Evolutionary conservation across 306 rosid species (phyloP).

Genomic region (Fragaria ananassa): DNA sequence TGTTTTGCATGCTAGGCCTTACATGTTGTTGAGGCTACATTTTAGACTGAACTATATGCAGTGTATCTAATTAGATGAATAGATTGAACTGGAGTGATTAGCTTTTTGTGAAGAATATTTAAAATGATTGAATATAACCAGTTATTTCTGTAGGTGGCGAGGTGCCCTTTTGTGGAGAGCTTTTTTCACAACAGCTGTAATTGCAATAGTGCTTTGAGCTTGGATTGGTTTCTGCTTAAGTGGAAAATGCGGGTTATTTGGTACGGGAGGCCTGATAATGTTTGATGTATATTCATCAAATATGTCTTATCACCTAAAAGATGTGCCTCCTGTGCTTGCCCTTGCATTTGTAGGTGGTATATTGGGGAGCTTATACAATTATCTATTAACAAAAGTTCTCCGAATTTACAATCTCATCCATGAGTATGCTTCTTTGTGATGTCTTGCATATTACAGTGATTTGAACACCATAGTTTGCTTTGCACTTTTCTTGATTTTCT

Average conservation of each 20-base stretch:
- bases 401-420: slow-evolving; percentile 67
- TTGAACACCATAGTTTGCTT: slow-evolving; percentile 5
- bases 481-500: slow-evolving; percentile 19
- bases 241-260: slow-evolving; percentile 87
- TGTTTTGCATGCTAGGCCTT: not conserved
- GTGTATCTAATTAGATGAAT: not conserved
- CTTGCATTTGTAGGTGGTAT: slow-evolving; percentile 81
- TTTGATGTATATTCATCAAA: slow-evolving; percentile 70
- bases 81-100: not conserved
- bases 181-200: slow-evolving; percentile 84
- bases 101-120: not conserved
- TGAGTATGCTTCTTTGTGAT: slow-evolving; percentile 35
- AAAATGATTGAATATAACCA: not conserved
- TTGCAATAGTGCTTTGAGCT: slow-evolving; percentile 81
- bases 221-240: slow-evolving; percentile 77
- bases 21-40: not conserved
- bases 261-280: slow-evolving; percentile 95
- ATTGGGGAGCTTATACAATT: slow-evolving; percentile 82
- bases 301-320: slow-evolving; percentile 63
- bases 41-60: not conserved
- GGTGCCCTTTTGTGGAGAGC: slow-evolving; percentile 95
- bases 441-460: too few relatives aligned
- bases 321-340: slow-evolving; percentile 72
- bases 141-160: slow-evolving; percentile 76
- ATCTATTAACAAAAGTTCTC: slow-evolving; percentile 60